Percentiles rank a stretch among this genome's conserved stretches.
Evolutionary conservation across 163 green algal genomes (phyloP).

Genomic region (Scenedesmus sp.): DNA sequence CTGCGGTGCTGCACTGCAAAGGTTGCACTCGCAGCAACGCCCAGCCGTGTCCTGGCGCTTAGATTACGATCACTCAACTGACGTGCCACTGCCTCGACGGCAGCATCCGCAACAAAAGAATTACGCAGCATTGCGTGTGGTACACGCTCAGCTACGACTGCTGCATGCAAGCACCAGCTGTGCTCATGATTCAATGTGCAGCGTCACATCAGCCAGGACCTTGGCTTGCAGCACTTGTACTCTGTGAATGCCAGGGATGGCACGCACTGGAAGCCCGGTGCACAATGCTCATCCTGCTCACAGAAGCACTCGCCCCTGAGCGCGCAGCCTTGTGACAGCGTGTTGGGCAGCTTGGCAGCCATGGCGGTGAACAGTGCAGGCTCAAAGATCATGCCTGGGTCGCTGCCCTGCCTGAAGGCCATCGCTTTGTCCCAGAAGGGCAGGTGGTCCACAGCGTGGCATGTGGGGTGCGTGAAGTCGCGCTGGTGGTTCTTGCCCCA

Average conservation of each 20-base stretch:
- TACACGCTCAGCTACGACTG: neutral
- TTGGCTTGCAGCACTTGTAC: constrained; percentile 43
- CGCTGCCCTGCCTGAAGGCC: neutral
- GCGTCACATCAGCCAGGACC: neutral
- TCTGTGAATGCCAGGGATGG: constrained; percentile 48
- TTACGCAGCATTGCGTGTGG: neutral
- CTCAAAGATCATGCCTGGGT: constrained; percentile 38
- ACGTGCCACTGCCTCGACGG: too few species aligned
- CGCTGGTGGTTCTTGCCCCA: constrained; percentile 57
- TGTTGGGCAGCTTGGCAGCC: neutral
- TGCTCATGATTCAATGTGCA: neutral
- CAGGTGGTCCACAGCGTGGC: constrained; percentile 20
- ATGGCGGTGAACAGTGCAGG: constrained; percentile 42
- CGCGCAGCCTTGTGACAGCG: neutral
- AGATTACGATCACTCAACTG: too few species aligned
- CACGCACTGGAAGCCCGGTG: constrained; percentile 16
- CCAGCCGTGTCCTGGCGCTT: too few species aligned
- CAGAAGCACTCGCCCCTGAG: constrained; percentile 54
- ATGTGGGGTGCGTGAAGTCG: constrained; percentile 45
- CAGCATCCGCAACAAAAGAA: too few species aligned
- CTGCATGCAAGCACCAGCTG: too few species aligned
- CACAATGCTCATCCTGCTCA: constrained; percentile 27
- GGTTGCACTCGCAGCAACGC: too few species aligned
- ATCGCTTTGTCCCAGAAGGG: constrained; percentile 15
- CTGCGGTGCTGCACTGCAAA: too few species aligned